Base-by-base conservation (phyloP, 2,329 filamentous ascomycete genomes). In the Cucurbitaria berberidis region DNA sequence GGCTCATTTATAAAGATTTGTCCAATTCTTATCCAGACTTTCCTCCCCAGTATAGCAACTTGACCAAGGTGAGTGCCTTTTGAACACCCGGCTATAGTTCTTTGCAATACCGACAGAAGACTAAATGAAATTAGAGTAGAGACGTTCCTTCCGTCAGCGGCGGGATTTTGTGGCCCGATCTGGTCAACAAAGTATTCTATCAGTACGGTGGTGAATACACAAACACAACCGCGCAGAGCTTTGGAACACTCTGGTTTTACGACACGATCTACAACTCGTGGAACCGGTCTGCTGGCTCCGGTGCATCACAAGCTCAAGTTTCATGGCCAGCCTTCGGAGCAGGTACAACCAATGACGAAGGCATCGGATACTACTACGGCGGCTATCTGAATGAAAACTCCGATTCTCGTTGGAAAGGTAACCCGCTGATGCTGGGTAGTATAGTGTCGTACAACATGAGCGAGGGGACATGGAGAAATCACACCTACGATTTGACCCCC, bases 171-270 rank as follows among this genome's bases (percentile, higher is more conserved):
- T 87, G 84, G 84, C 75, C 78, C 3, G 85, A 87, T 66, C 70
- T 77, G 11, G 75, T 84, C 42, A 87, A 87, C 71, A 86, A 86
- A 66, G 72, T 80, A n/a, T 78, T 88, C 39, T 86, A 85, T 64
- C 73, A 84, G 1, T 87, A 81, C 60, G 85, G 84, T 26, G 85
- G 85, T 36, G 81, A 86, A 59, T 82, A 81, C 19, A 45, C 51
- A 6, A 51, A 42, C 9, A 16, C 36, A n/a, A 48, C 74, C 1
- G 78, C 80, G 0, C 72, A 76, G 41, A 57, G 74, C 0, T 59
- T 57, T n/a, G 55, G 42, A 10, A 51, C 45, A 8, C 75, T 86
- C 3, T 84, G 81, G 68, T 73, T 76, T 3, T 87, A 83, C 67
- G 84, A 87, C 52, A 73, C 81, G 3, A 62, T 86, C 29, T 74